A percentile compares a stretch with the other conserved stretches of the same genome.
Evolutionary conservation across 2,329 filamentous ascomycete genomes (phyloP).

Genomic region (Diplodia intermedia): DNA sequence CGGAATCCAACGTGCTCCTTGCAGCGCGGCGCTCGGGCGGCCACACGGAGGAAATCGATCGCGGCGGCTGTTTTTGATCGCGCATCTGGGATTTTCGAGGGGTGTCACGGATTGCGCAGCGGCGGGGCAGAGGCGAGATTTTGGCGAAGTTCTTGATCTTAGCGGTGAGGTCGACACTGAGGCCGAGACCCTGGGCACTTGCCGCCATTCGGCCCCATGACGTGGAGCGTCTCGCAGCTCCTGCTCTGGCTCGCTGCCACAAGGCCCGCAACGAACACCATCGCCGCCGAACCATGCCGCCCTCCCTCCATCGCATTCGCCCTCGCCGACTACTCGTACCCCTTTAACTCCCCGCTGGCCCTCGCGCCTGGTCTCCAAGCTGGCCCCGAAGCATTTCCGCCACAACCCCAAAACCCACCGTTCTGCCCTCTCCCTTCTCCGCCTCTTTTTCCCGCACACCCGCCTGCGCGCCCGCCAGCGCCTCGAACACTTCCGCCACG

Average conservation of each 20-base stretch:
- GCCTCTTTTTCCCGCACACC: conserved; percentile 72
- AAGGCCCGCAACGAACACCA: conserved; percentile 26
- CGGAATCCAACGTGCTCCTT: neutral
- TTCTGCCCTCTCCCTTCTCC: conserved; percentile 56
- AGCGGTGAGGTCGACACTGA: conserved; percentile 11
- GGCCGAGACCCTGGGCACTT: neutral
- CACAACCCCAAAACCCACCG: conserved; percentile 43
- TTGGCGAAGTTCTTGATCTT: conserved; percentile 3
- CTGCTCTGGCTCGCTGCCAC: conserved; percentile 7
- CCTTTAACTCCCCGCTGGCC: conserved; percentile 21
- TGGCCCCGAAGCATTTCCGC: conserved; percentile 41
- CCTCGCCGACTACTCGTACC: neutral
- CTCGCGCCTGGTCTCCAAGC: conserved; percentile 22
- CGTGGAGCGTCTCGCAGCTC: conserved; percentile 24
- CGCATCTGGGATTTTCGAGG: neutral
- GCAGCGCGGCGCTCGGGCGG: conserved; percentile 1
- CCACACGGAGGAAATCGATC: neutral
- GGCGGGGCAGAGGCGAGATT: conserved; percentile 9
- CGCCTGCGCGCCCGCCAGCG: conserved; percentile 69
- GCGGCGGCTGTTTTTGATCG: conserved; percentile 2
- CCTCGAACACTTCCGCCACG: conserved; percentile 74
- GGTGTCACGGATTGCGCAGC: conserved; percentile 13
- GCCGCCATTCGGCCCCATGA: conserved; percentile 19
- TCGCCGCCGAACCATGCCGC: neutral
- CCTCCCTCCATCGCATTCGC: conserved; percentile 3